Evolutionary conservation across 768 basidiomycete species (phyloP), one percentile per base, ranked within the genome.

Genomic region (Russula sp.): DNA sequence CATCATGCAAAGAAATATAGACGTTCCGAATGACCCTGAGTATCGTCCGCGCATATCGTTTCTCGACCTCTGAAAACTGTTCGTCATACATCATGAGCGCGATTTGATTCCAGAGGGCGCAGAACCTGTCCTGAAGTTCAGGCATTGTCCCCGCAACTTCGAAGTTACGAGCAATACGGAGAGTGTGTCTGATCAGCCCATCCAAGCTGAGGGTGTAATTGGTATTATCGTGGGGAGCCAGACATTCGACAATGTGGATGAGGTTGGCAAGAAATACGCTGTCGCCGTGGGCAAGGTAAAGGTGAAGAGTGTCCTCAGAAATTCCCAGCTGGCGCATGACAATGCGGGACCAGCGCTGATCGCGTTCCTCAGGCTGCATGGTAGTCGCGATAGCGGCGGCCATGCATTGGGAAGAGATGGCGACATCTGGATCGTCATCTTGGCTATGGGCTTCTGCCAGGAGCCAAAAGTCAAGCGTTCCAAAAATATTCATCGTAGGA

Each of bases 361-460:
- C 59, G 27, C 54, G 54, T 31, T 60, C 63, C n/a, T 27, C 27
- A 27, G 2, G 27, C 27, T 55, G 59, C 27, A 34, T 48, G 37
- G 32, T 44, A 1, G 54, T 51, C 22, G 47, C 50, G 14, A 64
- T 51, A 20, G 58, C 48, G 3, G 63, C 57, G 22, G 59, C 54
- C 53, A 64, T 64, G 35, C 63, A 64, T 11, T 56, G 53, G 1
- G 63, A 40, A 14, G 59, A 60, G 49, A 64, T 55, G 34, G 57
- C 58, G n/a, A 64, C 42, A 16, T 64, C 63, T 10, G 58, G 58
- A 35, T 64, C 63, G 14, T 64, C 63, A n/a, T 64, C 59, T 6
- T 55, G 39, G 49, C 54, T 51, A 34, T 60, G 59, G 1, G 58
- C 59, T 45, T 60, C 58, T 13, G 59, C 63, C 13, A 64, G 49